Conservation (phyloP, 352 stramenopile species). For the Phytopythium montanum region DNA sequence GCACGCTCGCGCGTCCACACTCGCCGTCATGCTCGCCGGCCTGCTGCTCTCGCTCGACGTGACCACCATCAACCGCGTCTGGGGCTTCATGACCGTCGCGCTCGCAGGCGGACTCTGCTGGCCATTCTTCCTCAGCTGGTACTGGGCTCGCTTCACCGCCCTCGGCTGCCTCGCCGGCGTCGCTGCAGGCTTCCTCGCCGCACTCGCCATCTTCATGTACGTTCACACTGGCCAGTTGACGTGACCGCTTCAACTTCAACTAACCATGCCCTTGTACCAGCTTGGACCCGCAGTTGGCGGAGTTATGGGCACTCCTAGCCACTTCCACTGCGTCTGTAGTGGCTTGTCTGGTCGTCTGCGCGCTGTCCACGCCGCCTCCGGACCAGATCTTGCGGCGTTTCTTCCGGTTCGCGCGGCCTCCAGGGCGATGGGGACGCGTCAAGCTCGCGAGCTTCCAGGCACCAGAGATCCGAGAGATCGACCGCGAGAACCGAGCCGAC, state of each 20-base stretch:
- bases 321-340: slow-evolving; percentile 52
- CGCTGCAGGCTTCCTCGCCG: slow-evolving; percentile 44
- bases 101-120: slow-evolving; percentile 64
- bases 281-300: slow-evolving; percentile 44
- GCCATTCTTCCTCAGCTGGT: slow-evolving; percentile 81
- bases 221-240: no score
- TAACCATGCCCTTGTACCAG: slow-evolving; percentile 14
- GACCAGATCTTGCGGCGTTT: slow-evolving; percentile 58
- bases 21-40: slow-evolving; percentile 54
- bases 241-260: no score
- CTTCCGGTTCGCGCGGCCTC: slow-evolving; percentile 64
- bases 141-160: slow-evolving; percentile 76
- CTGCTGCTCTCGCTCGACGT: slow-evolving; percentile 65
- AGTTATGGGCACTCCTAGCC: slow-evolving; percentile 53
- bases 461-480: slow-evolving; percentile 42
- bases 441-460: slow-evolving; percentile 66
- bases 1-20: slow-evolving; percentile 55
- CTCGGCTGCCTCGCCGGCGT: slow-evolving; percentile 55
- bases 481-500: slow-evolving; percentile 59
- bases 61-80: slow-evolving; percentile 75
- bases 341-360: slow-evolving; percentile 36
- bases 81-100: slow-evolving; percentile 78
- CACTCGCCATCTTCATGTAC: slow-evolving; percentile 65
- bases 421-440: slow-evolving; percentile 45
- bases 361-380: slow-evolving; percentile 33